Evolutionary conservation across 2,329 filamentous ascomycete species (phyloP), one percentile per base, ranked within the genome.

Genomic region (Podosphaera aphanis): DNA sequence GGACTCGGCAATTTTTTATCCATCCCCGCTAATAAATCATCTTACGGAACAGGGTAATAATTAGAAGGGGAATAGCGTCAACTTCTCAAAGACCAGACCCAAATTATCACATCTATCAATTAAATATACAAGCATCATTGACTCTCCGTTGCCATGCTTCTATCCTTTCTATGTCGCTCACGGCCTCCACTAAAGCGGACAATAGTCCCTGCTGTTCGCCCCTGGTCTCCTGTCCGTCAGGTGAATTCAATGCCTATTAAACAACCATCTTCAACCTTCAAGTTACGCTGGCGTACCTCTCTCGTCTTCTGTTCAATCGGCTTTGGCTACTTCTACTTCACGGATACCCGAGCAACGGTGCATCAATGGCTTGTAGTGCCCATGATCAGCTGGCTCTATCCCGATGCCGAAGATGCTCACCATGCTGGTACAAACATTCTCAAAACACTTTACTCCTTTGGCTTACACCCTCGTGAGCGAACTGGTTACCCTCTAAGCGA

Each of bases 371-470:
- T 79, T 25, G 66, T 79, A 13, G 77, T 81, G 2, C 80, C 71
- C 0, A 57, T 76, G 16, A 58, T 90, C 3, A 77, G 83, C 43
- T 62, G 68, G 45, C 48, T 82, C 48, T 79, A 74, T 60, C 69
- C 78, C 3, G 82, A 90, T 55, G 80, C 80, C 48, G 90, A 98
- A 62, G 84, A 93, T 35, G 90, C 88, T n/a, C 90, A 98, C 60
- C 79, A 92, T 57, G 67, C 70, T 19, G 82, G 83, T 44, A 84
- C 83, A 2, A 64, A 69, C 33, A 67, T 74, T 5, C 65, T 98
- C 56, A 81, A 82, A 62, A 63, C 66, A 1, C 69, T 93, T 16
- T 80, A 90, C 62, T 66, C 69, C 40, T 70, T 88, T 46, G 77
- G 79, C 29, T 62, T 95, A 27, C 73, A 94, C 59, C 82, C 84